phyloP scores from a whole-genome alignment of 495 filamentous ascomycete species.

The Aspergillus panamensis region DNA sequence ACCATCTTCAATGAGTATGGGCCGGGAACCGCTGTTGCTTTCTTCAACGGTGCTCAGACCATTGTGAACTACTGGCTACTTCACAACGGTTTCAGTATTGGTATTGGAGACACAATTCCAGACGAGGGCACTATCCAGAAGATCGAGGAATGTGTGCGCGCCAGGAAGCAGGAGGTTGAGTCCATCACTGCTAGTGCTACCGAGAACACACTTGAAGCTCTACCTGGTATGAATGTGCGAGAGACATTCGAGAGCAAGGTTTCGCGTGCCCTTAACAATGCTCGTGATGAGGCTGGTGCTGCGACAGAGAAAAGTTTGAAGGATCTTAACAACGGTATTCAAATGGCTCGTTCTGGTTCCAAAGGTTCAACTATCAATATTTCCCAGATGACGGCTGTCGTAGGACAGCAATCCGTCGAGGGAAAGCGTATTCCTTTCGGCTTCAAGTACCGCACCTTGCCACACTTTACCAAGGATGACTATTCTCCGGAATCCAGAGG shows the following conservation, averaged over 20 bases:
- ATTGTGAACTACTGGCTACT: slow-evolving; percentile 96
- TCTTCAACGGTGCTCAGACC: slow-evolving; percentile 92
- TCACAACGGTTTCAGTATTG: slow-evolving; percentile 97
- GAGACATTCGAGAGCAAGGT: slow-evolving; percentile 97
- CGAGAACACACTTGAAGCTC: slow-evolving; percentile 76
- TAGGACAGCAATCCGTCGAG: slow-evolving; percentile 96
- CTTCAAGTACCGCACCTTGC: slow-evolving; percentile 96
- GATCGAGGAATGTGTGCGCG: slow-evolving; percentile 73
- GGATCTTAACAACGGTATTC: slow-evolving; percentile 90
- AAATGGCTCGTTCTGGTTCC: slow-evolving; percentile 93
- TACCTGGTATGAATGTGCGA: slow-evolving; percentile 96
- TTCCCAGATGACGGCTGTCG: slow-evolving; percentile 96
- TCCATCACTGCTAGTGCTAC: slow-evolving; percentile 71
- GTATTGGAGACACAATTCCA: slow-evolving; percentile 97
- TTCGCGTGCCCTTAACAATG: slow-evolving; percentile 86
- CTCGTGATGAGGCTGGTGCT: slow-evolving; percentile 94
- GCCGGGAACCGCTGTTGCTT: slow-evolving; percentile 74
- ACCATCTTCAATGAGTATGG: slow-evolving; percentile 96
- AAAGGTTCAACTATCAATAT: slow-evolving; percentile 99
- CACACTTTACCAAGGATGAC: slow-evolving; percentile 98
- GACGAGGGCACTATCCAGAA: slow-evolving; percentile 75
- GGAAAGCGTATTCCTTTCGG: slow-evolving; percentile 99
- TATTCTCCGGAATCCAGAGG: slow-evolving; percentile 95
- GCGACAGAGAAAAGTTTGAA: slow-evolving; percentile 86
- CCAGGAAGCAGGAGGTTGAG: slow-evolving; percentile 76